Evolutionary conservation across 2,329 filamentous ascomycete species (phyloP).

Genomic region (Aquanectria penicillioides): DNA sequence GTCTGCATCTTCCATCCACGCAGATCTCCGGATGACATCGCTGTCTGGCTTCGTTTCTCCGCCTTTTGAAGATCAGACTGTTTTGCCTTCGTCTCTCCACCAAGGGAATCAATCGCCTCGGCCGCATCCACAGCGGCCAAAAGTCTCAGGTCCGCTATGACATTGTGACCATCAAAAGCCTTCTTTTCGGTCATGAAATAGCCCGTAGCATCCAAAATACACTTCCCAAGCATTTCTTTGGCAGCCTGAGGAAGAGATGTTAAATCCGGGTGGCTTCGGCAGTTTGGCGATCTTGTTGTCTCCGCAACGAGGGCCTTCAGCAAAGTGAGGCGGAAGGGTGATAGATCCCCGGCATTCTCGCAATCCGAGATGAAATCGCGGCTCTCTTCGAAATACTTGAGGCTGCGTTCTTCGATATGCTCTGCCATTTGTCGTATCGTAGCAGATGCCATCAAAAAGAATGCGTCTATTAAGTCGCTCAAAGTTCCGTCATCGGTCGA

Average conservation of each 20-base stretch:
- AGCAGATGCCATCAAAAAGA: slow-evolving; percentile 43
- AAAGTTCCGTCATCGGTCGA: slow-evolving; percentile 38
- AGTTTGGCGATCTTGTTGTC: slow-evolving; percentile 41
- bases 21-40: slow-evolving; percentile 48
- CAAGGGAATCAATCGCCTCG: slow-evolving; percentile 33
- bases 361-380: slow-evolving; percentile 40
- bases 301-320: slow-evolving; percentile 48
- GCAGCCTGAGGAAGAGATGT: slow-evolving; percentile 36
- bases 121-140: slow-evolving; percentile 49
- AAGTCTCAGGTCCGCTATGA: slow-evolving; percentile 39
- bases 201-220: slow-evolving; percentile 38
- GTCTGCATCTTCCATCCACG: slow-evolving; percentile 58
- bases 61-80: slow-evolving; percentile 47
- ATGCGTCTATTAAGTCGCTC: slow-evolving; percentile 48
- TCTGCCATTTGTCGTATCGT: slow-evolving; percentile 56
- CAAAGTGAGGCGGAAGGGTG: slow-evolving; percentile 48
- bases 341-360: slow-evolving; percentile 33
- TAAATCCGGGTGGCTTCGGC: slow-evolving; percentile 37
- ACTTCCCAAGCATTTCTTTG: slow-evolving; percentile 41
- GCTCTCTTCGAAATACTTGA: slow-evolving; percentile 49
- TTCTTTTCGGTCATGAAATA: slow-evolving; percentile 45
- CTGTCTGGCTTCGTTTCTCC: slow-evolving; percentile 47
- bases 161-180: slow-evolving; percentile 37
- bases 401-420: slow-evolving; percentile 54
- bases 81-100: slow-evolving; percentile 38